phyloP scores from a whole-genome alignment of 805 yeast species.

The Cyberlindnera misumaiensis region DNA sequence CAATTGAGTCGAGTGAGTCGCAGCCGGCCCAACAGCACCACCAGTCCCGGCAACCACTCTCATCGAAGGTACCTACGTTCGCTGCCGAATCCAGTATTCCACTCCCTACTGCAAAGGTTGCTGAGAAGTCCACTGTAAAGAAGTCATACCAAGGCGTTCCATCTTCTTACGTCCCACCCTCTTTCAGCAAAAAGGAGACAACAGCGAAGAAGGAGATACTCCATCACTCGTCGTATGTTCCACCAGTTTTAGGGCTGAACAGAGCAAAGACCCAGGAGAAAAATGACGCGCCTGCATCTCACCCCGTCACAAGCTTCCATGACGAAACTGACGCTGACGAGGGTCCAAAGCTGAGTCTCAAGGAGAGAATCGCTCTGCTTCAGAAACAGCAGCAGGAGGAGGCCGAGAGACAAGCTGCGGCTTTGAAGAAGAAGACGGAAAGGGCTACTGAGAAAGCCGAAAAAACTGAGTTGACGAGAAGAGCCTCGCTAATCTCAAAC shows the following conservation, averaged over 20 bases:
- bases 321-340: constrained; percentile 39
- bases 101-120: constrained; percentile 11
- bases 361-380: constrained; percentile 78
- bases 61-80: constrained; percentile 6
- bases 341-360: constrained; percentile 72
- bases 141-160: constrained; percentile 20
- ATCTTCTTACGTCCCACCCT: constrained; percentile 24
- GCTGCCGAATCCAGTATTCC: constrained; percentile 7
- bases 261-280: constrained; percentile 8
- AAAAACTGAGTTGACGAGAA: constrained; percentile 2
- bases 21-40: too few relatives aligned
- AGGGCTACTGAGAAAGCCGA: constrained; percentile 36
- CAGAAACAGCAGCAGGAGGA: constrained; percentile 80
- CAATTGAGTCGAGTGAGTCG: too few relatives aligned
- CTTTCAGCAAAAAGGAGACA: constrained; percentile 12
- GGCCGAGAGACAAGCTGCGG: constrained; percentile 62
- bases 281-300: constrained; percentile 3
- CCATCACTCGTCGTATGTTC: constrained; percentile 23
- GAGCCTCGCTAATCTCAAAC: background rate
- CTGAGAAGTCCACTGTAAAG: constrained; percentile 7
- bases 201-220: constrained; percentile 6
- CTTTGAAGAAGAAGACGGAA: constrained; percentile 44
- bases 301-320: constrained; percentile 15
- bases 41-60: background rate
- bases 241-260: constrained; percentile 19